Conservation (phyloP, 345 rosid genomes). For the Euphorbia peplus region DNA sequence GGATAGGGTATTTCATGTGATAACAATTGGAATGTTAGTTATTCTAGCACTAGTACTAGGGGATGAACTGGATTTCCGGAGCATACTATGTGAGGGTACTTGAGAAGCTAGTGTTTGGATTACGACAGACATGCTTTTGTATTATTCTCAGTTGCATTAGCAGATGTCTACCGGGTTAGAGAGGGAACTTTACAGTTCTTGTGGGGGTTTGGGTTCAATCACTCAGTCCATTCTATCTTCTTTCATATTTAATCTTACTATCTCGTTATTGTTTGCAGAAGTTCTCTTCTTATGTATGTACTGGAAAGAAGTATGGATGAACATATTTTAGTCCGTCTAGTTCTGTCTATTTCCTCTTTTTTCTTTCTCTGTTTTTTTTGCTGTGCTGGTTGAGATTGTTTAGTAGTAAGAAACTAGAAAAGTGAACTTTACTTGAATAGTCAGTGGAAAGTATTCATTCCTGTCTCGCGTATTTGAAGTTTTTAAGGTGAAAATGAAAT, state of each 20-base stretch:
- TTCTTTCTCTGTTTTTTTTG: neutral
- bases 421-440: neutral
- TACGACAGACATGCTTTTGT: neutral
- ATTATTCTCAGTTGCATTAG: neutral
- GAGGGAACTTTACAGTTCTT: neutral
- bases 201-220: neutral
- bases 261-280: neutral
- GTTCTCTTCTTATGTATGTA: too few species aligned
- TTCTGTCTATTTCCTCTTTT: neutral
- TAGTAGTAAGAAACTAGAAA: neutral
- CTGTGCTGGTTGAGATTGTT: neutral
- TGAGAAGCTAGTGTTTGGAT: neutral
- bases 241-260: neutral
- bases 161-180: neutral
- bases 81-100: neutral
- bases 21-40: too few species aligned
- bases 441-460: neutral
- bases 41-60: neutral
- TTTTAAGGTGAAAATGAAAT: neutral
- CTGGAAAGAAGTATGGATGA: neutral
- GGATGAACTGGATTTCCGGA: neutral
- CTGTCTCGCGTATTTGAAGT: neutral
- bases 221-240: neutral
- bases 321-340: neutral
- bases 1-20: too few species aligned